Percentiles rank a stretch among this genome's conserved stretches.
phyloP scores from a whole-genome alignment of 2,329 filamentous ascomycete genomes.

The Ophiostoma pallidulum region DNA sequence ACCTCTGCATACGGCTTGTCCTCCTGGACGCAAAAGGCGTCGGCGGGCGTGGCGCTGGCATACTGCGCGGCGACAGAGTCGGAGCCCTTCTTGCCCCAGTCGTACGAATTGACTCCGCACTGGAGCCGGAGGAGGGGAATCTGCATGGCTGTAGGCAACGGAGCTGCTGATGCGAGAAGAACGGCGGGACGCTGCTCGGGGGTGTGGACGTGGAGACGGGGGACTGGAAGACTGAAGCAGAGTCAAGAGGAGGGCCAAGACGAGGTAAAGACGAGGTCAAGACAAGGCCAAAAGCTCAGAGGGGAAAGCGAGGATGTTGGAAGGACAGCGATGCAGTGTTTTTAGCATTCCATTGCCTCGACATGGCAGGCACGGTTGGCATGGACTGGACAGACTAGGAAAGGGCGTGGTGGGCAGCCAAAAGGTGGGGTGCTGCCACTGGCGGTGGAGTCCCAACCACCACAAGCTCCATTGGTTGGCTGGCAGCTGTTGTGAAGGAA shows the following conservation, averaged over 20 bases:
- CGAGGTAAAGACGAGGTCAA: too few species aligned
- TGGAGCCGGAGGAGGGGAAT: constrained; percentile 77
- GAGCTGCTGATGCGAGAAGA: too few species aligned
- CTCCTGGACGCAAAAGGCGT: constrained; percentile 65
- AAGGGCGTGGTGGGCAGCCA: constrained; percentile 1
- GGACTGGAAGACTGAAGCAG: too few species aligned
- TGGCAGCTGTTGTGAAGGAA: neutral
- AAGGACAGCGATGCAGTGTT: too few species aligned
- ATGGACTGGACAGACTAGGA: neutral
- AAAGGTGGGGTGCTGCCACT: neutral
- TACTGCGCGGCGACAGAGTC: constrained; percentile 83
- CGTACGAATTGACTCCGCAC: constrained; percentile 95
- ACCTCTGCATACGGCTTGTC: constrained; percentile 95
- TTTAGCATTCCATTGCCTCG: too few species aligned
- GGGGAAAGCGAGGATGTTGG: too few species aligned
- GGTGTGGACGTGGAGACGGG: too few species aligned
- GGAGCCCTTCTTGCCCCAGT: constrained; percentile 92
- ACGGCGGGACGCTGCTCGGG: too few species aligned
- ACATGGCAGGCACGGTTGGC: neutral
- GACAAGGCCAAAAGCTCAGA: too few species aligned
- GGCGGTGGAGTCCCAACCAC: constrained; percentile 5
- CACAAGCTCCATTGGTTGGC: constrained; percentile 12
- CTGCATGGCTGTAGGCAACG: constrained; percentile 47
- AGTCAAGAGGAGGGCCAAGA: too few species aligned
- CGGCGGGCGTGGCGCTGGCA: constrained; percentile 71